Percentiles rank a stretch among this genome's conserved stretches.
phyloP scores from a whole-genome alignment of 225 moss, liverwort and hornwort genomes.

The Bryoerythrophyllum caledonicum region DNA sequence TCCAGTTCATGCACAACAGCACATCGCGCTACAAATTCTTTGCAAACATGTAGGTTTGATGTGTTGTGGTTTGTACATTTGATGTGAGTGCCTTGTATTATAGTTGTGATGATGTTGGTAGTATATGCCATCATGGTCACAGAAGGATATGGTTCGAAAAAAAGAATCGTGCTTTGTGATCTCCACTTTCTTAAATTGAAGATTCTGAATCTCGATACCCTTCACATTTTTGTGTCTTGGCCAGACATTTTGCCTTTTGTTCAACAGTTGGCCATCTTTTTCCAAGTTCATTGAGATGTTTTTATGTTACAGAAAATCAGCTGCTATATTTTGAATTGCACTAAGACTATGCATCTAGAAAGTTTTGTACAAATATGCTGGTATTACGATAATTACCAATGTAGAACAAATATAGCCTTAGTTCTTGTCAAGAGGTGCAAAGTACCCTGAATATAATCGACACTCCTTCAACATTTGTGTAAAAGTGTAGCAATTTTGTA shows the following conservation, averaged over 20 bases:
- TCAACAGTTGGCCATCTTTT: not conserved
- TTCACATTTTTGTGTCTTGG: not conserved
- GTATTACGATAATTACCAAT: too few relatives aligned
- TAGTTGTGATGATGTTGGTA: constrained; percentile 4
- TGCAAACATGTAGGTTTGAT: constrained; percentile 24
- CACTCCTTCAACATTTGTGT: not conserved
- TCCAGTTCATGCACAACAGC: constrained; percentile 35
- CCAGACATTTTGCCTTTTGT: not conserved
- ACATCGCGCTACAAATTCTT: constrained; percentile 40
- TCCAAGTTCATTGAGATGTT: not conserved
- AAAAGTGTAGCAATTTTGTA: too few relatives aligned
- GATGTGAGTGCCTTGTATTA: not conserved
- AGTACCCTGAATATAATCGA: not conserved
- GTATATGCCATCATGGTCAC: not conserved
- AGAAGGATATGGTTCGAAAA: constrained; percentile 19
- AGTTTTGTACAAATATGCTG: too few relatives aligned
- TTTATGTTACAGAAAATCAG: too few relatives aligned
- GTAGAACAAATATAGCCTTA: too few relatives aligned
- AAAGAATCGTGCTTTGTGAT: constrained; percentile 3
- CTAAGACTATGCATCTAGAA: too few relatives aligned
- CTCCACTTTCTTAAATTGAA: not conserved
- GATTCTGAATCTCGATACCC: constrained; percentile 11
- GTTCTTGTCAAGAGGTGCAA: not conserved
- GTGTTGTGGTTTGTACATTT: not conserved
- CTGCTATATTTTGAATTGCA: too few relatives aligned